phyloP scores from a whole-genome alignment of 371 early-diverging fungal genomes.

The Lichtheimia hyalospora region DNA sequence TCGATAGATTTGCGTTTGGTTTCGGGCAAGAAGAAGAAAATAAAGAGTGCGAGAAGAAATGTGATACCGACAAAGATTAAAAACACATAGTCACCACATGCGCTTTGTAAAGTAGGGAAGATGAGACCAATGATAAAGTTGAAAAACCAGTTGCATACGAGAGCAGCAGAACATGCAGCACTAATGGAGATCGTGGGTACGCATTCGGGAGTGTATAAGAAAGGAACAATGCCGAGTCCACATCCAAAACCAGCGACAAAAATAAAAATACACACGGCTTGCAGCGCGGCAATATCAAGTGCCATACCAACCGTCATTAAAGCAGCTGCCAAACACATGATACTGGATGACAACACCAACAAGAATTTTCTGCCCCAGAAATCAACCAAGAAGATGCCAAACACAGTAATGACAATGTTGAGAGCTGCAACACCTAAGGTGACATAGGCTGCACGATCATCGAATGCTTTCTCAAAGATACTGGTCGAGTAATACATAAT shows the following conservation, averaged over 20 bases:
- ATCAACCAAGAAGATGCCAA: constrained; percentile 56
- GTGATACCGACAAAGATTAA: constrained; percentile 68
- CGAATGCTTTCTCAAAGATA: constrained; percentile 42
- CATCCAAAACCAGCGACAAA: constrained; percentile 82
- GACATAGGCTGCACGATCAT: constrained; percentile 37
- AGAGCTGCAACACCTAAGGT: constrained; percentile 45
- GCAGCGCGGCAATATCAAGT: constrained; percentile 50
- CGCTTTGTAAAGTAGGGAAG: constrained; percentile 61
- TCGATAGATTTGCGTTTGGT: constrained; percentile 75
- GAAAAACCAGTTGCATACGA: constrained; percentile 68
- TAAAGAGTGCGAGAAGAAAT: constrained; percentile 52
- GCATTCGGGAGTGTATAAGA: constrained; percentile 66
- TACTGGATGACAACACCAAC: constrained; percentile 50
- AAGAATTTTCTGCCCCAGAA: constrained; percentile 61
- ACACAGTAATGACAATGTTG: constrained; percentile 51
- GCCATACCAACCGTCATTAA: constrained; percentile 47
- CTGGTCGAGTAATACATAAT: constrained; percentile 61
- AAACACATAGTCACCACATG: constrained; percentile 69
- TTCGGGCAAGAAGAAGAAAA: constrained; percentile 74
- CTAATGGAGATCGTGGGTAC: constrained; percentile 67
- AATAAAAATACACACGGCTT: constrained; percentile 68
- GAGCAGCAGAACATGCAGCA: constrained; percentile 58
- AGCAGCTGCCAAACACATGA: constrained; percentile 43
- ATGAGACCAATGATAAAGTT: constrained; percentile 66
- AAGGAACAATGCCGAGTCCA: constrained; percentile 86